Percentiles rank a stretch among this genome's conserved stretches.
phyloP scores from a whole-genome alignment of 2,329 filamentous ascomycete species.

The Fulvia fulva region DNA sequence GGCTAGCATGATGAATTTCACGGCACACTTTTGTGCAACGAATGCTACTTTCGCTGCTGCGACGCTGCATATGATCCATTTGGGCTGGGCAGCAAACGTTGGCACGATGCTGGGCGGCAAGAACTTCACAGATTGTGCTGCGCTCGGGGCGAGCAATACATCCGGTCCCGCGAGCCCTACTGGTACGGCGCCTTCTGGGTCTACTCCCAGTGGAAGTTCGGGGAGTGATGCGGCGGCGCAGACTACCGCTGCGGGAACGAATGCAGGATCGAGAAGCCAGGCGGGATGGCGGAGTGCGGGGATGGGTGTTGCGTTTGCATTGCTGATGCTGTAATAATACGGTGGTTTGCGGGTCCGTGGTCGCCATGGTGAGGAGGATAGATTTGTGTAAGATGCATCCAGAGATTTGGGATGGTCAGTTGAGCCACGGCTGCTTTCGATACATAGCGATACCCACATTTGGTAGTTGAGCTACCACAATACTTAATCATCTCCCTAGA shows the following conservation, averaged over 20 bases:
- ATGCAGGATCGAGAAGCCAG: not conserved
- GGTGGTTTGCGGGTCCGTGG: not conserved
- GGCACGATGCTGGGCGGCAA: slow-evolving; percentile 19
- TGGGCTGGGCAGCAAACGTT: slow-evolving; percentile 14
- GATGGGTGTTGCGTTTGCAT: not conserved
- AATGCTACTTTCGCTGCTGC: slow-evolving; percentile 7
- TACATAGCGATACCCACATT: too few relatives aligned
- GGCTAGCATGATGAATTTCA: slow-evolving; percentile 19
- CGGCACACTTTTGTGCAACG: slow-evolving; percentile 21
- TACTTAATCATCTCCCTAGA: too few relatives aligned
- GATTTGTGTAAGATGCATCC: too few relatives aligned
- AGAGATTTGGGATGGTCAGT: too few relatives aligned
- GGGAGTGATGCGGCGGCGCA: not conserved
- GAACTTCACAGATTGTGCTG: slow-evolving; percentile 20
- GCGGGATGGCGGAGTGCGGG: not conserved
- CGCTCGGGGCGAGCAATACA: slow-evolving; percentile 11
- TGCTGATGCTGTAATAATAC: not conserved
- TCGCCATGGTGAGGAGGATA: not conserved
- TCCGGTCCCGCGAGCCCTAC: slow-evolving; percentile 9
- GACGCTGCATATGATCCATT: slow-evolving; percentile 17
- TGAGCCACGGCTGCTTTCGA: too few relatives aligned
- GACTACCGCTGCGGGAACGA: not conserved
- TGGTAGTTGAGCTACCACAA: too few relatives aligned
- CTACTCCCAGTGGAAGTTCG: not conserved
- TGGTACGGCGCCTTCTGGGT: not conserved